A percentile compares a stretch with the other conserved stretches of the same genome.
phyloP scores from a whole-genome alignment of 2,329 filamentous ascomycete species.

The Delphinella strobiligena region DNA sequence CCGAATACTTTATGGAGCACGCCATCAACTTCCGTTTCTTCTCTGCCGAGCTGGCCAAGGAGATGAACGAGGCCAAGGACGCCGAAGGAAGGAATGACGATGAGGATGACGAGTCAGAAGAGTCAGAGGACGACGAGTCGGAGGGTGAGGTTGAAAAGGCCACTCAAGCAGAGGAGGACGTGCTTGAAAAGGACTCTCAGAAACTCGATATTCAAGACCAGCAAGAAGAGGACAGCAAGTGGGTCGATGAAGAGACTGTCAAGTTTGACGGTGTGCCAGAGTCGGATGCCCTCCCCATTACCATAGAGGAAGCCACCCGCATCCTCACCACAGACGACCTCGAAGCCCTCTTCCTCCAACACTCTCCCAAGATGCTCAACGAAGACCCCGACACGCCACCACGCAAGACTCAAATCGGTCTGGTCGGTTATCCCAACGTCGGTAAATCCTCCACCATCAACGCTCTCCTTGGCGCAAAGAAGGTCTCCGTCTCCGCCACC shows the following conservation, averaged over 20 bases:
- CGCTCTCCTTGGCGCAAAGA: constrained; percentile 94
- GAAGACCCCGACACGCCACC: constrained; percentile 33
- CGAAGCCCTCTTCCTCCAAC: constrained; percentile 72
- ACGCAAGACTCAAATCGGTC: constrained; percentile 73
- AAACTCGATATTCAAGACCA: constrained; percentile 34
- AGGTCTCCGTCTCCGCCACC: constrained; percentile 93
- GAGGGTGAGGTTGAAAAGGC: constrained; percentile 28
- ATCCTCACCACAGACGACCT: constrained; percentile 91
- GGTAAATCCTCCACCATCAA: constrained; percentile 99
- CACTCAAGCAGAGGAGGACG: constrained; percentile 38
- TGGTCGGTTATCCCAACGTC: constrained; percentile 97
- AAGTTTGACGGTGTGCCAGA: constrained; percentile 16
- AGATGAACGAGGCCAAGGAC: constrained; percentile 64
- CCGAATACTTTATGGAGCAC: constrained; percentile 67
- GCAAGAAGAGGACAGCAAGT: constrained; percentile 27
- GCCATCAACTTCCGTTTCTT: constrained; percentile 92
- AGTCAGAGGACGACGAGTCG: constrained; percentile 29
- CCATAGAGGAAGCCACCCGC: constrained; percentile 39
- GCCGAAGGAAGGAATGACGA: constrained; percentile 21
- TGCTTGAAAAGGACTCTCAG: constrained; percentile 29
- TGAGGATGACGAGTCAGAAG: constrained; percentile 40
- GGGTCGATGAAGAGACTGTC: constrained; percentile 28
- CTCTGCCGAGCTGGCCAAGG: constrained; percentile 83
- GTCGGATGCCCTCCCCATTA: constrained; percentile 23
- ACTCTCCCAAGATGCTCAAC: constrained; percentile 46